Evolutionary conservation across 2,329 filamentous ascomycete species (phyloP).

Genomic region (Dactylonectria macrodidyma): DNA sequence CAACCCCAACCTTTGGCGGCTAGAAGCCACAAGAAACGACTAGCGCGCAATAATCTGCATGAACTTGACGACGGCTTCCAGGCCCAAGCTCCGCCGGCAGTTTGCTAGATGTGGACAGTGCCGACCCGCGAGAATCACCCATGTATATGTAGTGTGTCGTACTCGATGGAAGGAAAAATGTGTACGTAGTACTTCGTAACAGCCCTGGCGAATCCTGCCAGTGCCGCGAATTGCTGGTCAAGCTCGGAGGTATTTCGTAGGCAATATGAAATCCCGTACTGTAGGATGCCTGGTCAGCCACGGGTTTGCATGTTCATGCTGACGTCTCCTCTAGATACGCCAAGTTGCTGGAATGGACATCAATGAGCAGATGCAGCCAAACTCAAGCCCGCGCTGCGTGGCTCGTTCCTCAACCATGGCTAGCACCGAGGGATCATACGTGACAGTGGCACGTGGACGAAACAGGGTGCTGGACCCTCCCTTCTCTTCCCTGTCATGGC

Average conservation of each 20-base stretch:
- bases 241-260: neutral
- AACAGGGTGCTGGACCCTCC: conserved; percentile 20
- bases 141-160: neutral
- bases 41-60: conserved; percentile 42
- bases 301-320: neutral
- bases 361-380: conserved; percentile 18
- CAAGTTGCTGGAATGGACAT: conserved; percentile 19
- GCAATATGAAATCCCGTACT: conserved; percentile 7
- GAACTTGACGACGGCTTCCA: conserved; percentile 29
- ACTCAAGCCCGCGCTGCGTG: conserved; percentile 29
- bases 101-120: conserved; percentile 27
- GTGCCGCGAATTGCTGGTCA: conserved; percentile 4
- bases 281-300: neutral
- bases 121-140: neutral
- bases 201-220: neutral
- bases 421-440: conserved; percentile 30
- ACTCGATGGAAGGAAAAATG: conserved; percentile 2
- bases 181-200: neutral
- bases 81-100: conserved; percentile 36
- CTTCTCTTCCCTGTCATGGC: conserved; percentile 17
- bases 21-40: conserved; percentile 49
- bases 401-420: conserved; percentile 19
- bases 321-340: neutral
- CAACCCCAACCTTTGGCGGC: conserved; percentile 39
- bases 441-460: conserved; percentile 28